Conservation (phyloP, 495 filamentous ascomycete species). For the Peziza echinospora region DNA sequence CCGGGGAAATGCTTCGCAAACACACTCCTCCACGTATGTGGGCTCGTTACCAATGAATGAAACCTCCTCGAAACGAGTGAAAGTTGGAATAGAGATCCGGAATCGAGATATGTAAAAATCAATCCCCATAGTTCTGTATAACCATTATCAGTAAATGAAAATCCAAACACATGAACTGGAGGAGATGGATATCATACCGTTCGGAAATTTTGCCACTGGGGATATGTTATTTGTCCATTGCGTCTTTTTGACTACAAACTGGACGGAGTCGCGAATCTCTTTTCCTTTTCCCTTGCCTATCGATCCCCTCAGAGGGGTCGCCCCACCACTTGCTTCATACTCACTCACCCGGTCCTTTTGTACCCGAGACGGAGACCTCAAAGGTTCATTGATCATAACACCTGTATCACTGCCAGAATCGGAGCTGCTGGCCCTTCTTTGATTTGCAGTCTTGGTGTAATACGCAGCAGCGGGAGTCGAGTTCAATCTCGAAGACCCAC, state of each 20-base stretch:
- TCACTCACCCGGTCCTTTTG: neutral
- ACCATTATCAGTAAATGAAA: no score
- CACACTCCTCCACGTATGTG: conserved; percentile 17
- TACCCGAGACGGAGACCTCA: no score
- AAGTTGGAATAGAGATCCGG: conserved; percentile 7
- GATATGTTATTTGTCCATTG: no score
- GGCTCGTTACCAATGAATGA: conserved; percentile 13
- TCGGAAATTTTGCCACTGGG: conserved; percentile 17
- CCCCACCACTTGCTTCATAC: neutral
- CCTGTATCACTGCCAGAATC: no score
- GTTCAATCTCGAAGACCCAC: no score
- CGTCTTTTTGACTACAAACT: conserved; percentile 16
- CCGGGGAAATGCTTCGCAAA: conserved; percentile 19
- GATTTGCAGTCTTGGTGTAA: no score
- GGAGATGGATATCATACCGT: no score
- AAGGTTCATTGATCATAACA: no score
- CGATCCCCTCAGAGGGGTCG: neutral
- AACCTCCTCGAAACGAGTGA: conserved; percentile 16
- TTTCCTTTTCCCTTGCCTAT: neutral
- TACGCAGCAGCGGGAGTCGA: no score
- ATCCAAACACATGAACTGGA: no score
- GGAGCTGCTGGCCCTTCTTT: no score
- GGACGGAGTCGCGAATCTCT: neutral
- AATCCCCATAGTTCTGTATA: no score
- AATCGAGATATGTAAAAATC: conserved; percentile 17